These are phyloP conservation scores for Leishmania arabica DNA, from an alignment of 208 protist species.

Conservation along the genomic window DNA sequence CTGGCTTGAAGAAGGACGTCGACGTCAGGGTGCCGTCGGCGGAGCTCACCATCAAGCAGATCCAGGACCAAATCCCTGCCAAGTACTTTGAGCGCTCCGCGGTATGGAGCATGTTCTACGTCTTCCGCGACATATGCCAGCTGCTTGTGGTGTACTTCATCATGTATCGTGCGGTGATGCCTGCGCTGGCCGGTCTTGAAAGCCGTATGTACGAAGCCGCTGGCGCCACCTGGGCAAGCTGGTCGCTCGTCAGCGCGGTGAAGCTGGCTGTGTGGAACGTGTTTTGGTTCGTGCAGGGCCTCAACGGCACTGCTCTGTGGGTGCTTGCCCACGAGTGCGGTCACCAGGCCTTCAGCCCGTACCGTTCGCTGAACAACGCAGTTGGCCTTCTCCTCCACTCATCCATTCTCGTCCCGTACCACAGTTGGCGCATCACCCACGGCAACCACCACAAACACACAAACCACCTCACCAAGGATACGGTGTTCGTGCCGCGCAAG, in stretches of 20 bases:
- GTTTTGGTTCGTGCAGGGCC: slow-evolving; percentile 88
- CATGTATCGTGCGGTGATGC: slow-evolving; percentile 58
- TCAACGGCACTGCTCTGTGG: slow-evolving; percentile 91
- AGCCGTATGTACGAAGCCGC: slow-evolving; percentile 12
- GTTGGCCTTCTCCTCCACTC: slow-evolving; percentile 92
- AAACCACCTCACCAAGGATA: slow-evolving; percentile 93
- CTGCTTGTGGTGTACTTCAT: slow-evolving; percentile 46
- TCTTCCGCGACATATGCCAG: slow-evolving; percentile 69
- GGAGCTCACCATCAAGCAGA: slow-evolving; percentile 68
- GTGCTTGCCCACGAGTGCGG: slow-evolving; percentile 96
- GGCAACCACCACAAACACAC: slow-evolving; percentile 95
- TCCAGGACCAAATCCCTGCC: slow-evolving; percentile 74
- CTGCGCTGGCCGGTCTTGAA: slow-evolving; percentile 36
- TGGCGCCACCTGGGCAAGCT: slow-evolving; percentile 8
- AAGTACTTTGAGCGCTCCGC: slow-evolving; percentile 75
- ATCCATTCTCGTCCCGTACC: slow-evolving; percentile 90
- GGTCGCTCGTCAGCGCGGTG: slow-evolving; percentile 26
- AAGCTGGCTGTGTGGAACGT: slow-evolving; percentile 56
- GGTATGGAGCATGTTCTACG: slow-evolving; percentile 47
- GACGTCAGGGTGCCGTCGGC: slow-evolving; percentile 67
- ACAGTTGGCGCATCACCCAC: slow-evolving; percentile 94
- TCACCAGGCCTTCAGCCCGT: slow-evolving; percentile 91
- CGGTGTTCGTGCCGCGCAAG: slow-evolving; percentile 81
- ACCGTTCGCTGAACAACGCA: slow-evolving; percentile 77
- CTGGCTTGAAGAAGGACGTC: slow-evolving; percentile 63